Base-by-base conservation (phyloP, 23 red algal species). In the Gracilaria domingensis region DNA sequence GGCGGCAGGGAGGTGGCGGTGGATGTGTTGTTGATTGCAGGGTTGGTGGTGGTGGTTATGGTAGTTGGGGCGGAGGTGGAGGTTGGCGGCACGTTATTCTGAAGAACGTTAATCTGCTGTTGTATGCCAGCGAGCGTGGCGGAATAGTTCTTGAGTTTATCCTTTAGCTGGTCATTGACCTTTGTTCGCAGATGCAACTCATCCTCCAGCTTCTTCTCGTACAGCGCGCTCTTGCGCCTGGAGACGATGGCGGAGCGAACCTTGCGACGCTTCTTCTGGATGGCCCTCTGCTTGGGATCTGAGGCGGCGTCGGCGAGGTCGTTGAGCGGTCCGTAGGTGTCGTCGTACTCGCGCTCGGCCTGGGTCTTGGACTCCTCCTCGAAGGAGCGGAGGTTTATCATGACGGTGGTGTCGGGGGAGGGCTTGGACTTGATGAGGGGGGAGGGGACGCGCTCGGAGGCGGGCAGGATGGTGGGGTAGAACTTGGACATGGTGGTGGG, bases 231-330 rank as follows among this genome's bases (percentile, higher is more conserved):
- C 84, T 88, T 88, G 6, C 84, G 84, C n/a, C 84, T 34, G 45
- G 84, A 88, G 28, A 88, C 84, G 21, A 88, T 88, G 30, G 84
- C 84, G 33, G 84, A 88, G 16, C 84, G 84, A 0, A 88, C 84
- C 28, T 88, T 88, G 33, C 84, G 84, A 21, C 51, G 40, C 66
- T 88, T 88, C 65, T 88, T 88, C 25, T 57, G 67, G 53, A 69
- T 42, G 32, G 37, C 35, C 18, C 84, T 37, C 45, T 76, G 35
- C 36, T 55, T 58, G 12, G 65, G 66, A 60, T 72, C 45, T 39
- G 66, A 73, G 50, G 47, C 9, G 67, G 65, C 44, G 71, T 88
- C 84, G 4, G 84, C 69, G 0, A 69, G 84, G n/a, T 75, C 49
- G 32, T 24, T 47, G 2, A 88, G 44, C 25, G 66, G 67, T 17